These are phyloP conservation scores for Penicillium paradoxum DNA, from an alignment of 495 filamentous ascomycete genomes.

Conservation along the genomic window DNA sequence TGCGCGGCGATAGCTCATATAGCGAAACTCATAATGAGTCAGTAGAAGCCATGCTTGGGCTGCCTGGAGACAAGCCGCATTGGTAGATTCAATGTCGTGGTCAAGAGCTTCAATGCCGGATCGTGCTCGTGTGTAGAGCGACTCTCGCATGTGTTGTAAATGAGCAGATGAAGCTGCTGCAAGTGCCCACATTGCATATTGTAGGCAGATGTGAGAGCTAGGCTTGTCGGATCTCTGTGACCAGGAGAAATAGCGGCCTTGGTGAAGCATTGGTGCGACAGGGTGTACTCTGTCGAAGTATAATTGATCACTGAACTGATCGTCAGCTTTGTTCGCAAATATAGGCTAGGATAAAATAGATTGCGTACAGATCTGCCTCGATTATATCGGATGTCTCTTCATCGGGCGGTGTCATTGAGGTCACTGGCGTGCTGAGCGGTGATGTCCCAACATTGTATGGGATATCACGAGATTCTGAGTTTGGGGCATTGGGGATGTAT, in stretches of 20 bases:
- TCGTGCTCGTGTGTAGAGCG: conserved; percentile 45
- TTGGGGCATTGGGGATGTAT: not conserved
- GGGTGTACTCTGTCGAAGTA: conserved; percentile 57
- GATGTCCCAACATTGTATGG: not conserved
- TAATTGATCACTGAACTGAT: conserved; percentile 46
- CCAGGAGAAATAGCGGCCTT: conserved; percentile 41
- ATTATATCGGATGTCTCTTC: conserved; percentile 1
- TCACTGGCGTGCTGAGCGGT: not conserved
- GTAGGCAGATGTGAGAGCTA: conserved; percentile 38
- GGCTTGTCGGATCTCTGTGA: conserved; percentile 21
- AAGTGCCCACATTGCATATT: conserved; percentile 54
- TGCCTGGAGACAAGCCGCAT: conserved; percentile 30
- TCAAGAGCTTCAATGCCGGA: conserved; percentile 36
- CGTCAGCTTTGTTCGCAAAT: conserved; percentile 2
- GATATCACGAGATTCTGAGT: not conserved
- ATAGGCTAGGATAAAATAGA: not conserved
- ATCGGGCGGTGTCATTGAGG: not conserved
- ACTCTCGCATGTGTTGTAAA: conserved; percentile 42
- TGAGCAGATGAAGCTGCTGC: conserved; percentile 50
- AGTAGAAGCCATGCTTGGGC: conserved; percentile 53
- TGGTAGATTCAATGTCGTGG: not conserved
- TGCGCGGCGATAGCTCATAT: conserved; percentile 40
- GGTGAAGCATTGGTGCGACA: conserved; percentile 49
- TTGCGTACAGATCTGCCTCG: conserved; percentile 2
- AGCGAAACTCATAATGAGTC: conserved; percentile 49